A percentile compares a stretch with the other conserved stretches of the same genome.
Conservation (phyloP, 129 eudicot species). For the Rutidosis leptorrhynchoides region DNA sequence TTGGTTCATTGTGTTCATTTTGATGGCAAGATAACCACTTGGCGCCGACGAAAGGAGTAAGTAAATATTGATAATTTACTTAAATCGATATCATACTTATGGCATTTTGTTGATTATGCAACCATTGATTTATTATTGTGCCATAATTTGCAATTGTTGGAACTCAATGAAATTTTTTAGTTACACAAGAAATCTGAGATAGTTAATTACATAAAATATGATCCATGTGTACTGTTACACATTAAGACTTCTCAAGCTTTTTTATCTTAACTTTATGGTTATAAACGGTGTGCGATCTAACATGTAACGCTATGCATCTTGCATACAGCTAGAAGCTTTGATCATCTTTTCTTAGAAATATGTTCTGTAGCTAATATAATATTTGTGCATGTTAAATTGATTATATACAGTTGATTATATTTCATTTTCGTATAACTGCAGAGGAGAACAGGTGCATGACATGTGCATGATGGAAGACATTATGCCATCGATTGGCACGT, state of each 20-base stretch:
- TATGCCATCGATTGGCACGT: constrained; percentile 78
- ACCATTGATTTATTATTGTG: background rate
- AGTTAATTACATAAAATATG: background rate
- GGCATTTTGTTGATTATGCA: background rate
- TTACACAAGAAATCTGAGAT: background rate
- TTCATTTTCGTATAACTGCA: constrained; percentile 38
- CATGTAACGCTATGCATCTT: background rate
- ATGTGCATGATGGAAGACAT: constrained; percentile 87
- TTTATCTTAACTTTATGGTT: no score
- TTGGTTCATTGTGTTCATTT: constrained; percentile 76
- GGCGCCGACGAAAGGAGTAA: constrained; percentile 91
- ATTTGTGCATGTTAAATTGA: background rate
- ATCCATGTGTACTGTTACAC: background rate
- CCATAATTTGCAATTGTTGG: background rate
- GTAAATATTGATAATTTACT: constrained; percentile 4
- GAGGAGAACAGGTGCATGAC: constrained; percentile 79
- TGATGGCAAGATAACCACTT: constrained; percentile 77
- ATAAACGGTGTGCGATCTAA: no score
- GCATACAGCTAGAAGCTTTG: background rate
- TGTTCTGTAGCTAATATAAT: background rate
- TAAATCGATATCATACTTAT: background rate
- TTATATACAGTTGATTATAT: constrained; percentile 22
- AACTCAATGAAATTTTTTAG: background rate
- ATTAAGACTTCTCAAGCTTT: background rate
- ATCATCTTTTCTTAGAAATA: background rate